Conservation (phyloP, 148 eudicot species). For the Camellia sinensis region DNA sequence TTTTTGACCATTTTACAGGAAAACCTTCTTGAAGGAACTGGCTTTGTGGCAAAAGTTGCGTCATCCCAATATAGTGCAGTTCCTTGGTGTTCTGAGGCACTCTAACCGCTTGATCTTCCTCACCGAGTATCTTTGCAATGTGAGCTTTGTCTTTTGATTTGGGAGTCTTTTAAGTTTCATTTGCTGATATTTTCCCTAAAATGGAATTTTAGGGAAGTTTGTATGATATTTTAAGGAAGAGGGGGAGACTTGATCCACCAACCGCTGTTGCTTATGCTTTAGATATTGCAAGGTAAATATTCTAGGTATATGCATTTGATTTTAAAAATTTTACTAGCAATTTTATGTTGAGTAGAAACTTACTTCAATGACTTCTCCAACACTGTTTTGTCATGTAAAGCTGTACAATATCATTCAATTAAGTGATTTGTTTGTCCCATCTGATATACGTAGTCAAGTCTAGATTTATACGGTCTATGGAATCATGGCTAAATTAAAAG, state of each 20-base stretch:
- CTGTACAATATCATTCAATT: background rate
- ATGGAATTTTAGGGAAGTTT: slow-evolving; percentile 33
- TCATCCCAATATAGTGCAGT: slow-evolving; percentile 48
- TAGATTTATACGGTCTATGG: background rate
- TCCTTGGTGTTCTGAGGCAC: slow-evolving; percentile 39
- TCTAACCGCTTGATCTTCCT: slow-evolving; percentile 41
- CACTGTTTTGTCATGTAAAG: no score
- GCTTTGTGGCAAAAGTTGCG: slow-evolving; percentile 45
- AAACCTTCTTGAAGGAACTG: slow-evolving; percentile 38
- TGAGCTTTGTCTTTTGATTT: slow-evolving; percentile 19
- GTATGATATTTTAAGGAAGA: slow-evolving; percentile 39
- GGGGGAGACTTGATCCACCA: slow-evolving; percentile 35
- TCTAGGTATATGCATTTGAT: background rate
- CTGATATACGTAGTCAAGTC: background rate
- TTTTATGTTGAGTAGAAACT: background rate
- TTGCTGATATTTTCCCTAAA: slow-evolving; percentile 14
- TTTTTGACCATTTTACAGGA: slow-evolving; percentile 22
- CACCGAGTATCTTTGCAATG: slow-evolving; percentile 41
- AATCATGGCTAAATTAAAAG: background rate
- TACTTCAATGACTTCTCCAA: background rate
- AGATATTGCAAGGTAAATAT: slow-evolving; percentile 41
- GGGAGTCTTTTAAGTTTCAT: background rate
- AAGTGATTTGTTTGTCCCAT: background rate
- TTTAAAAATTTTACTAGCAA: background rate
- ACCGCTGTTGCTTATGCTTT: slow-evolving; percentile 43